Evolutionary conservation across 2,329 filamentous ascomycete species (phyloP).

Genomic region (Blastomyces gilchristii): DNA sequence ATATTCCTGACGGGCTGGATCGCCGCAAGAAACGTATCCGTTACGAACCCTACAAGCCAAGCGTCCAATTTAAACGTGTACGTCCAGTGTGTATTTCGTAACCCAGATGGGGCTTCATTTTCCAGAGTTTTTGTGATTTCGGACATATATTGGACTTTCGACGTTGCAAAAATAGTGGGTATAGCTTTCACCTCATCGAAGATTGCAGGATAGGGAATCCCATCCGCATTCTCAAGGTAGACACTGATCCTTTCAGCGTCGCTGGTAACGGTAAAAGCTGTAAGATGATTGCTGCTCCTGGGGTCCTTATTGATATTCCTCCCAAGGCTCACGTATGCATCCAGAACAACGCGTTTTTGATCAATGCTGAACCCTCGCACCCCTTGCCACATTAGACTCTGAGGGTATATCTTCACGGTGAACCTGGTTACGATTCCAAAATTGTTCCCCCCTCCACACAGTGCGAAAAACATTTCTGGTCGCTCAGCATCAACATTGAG

Average conservation of each 20-base stretch:
- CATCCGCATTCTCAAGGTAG: slow-evolving; percentile 31
- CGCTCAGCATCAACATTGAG: slow-evolving; percentile 34
- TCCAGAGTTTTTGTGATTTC: slow-evolving; percentile 29
- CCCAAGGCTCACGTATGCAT: slow-evolving; percentile 26
- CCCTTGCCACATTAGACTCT: slow-evolving; percentile 33
- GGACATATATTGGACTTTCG: slow-evolving; percentile 21
- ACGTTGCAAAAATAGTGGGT: slow-evolving; percentile 21
- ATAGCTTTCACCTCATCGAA: slow-evolving; percentile 22
- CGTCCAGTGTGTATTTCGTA: slow-evolving; percentile 27
- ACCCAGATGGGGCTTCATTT: slow-evolving; percentile 24
- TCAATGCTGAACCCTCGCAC: slow-evolving; percentile 22
- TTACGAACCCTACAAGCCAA: slow-evolving; percentile 20
- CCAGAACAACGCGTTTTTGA: slow-evolving; percentile 22
- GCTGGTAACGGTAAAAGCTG: slow-evolving; percentile 19
- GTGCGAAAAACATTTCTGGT: slow-evolving; percentile 41
- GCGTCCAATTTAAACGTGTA: slow-evolving; percentile 24
- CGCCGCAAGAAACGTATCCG: slow-evolving; percentile 21
- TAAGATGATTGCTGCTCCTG: slow-evolving; percentile 25
- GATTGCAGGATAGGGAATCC: slow-evolving; percentile 23
- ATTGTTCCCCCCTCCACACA: slow-evolving; percentile 39
- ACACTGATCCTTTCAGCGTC: slow-evolving; percentile 16
- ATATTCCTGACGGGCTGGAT: slow-evolving; percentile 8
- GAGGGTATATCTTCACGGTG: slow-evolving; percentile 32
- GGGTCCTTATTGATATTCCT: slow-evolving; percentile 24
- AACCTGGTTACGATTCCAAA: slow-evolving; percentile 32